Conservation (phyloP, 371 early-diverging fungal species). For the Mucor irregularis region DNA sequence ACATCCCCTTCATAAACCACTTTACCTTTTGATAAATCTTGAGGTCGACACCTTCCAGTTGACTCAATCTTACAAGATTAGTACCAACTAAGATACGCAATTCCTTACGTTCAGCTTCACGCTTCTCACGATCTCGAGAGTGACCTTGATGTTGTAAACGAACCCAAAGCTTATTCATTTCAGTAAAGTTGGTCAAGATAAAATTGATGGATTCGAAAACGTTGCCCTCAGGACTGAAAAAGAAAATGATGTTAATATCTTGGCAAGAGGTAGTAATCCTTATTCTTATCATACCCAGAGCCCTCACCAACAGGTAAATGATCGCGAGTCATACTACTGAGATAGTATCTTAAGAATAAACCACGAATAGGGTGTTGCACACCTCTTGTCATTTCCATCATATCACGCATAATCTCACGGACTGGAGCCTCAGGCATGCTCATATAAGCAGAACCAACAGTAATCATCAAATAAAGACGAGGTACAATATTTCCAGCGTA, state of each 20-base stretch:
- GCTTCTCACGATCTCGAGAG: conserved; percentile 86
- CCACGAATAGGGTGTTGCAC: conserved; percentile 97
- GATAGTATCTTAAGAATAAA: conserved; percentile 90
- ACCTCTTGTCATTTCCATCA: conserved; percentile 97
- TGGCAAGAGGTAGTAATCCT: too few species aligned
- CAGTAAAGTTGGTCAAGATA: conserved; percentile 93
- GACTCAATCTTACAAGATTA: conserved; percentile 93
- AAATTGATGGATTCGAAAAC: conserved; percentile 90
- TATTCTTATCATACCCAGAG: conserved; percentile 54
- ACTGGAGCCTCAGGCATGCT: conserved; percentile 81
- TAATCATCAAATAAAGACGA: conserved; percentile 94
- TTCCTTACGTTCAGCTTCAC: conserved; percentile 94
- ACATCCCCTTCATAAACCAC: not conserved
- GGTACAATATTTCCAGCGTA: conserved; percentile 95
- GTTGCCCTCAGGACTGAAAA: conserved; percentile 73
- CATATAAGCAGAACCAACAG: conserved; percentile 93
- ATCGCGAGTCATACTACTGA: conserved; percentile 89
- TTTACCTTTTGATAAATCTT: conserved; percentile 74
- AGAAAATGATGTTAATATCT: too few species aligned
- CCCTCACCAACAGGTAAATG: conserved; percentile 66
- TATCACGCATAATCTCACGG: conserved; percentile 92
- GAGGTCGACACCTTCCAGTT: conserved; percentile 85
- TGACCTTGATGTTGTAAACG: conserved; percentile 96
- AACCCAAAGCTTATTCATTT: conserved; percentile 99
- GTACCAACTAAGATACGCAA: conserved; percentile 92